Percentiles rank a stretch among this genome's conserved stretches.
These are phyloP conservation scores for Vigna trinervia DNA, from an alignment of 306 rosid genomes.

Conservation along the genomic window DNA sequence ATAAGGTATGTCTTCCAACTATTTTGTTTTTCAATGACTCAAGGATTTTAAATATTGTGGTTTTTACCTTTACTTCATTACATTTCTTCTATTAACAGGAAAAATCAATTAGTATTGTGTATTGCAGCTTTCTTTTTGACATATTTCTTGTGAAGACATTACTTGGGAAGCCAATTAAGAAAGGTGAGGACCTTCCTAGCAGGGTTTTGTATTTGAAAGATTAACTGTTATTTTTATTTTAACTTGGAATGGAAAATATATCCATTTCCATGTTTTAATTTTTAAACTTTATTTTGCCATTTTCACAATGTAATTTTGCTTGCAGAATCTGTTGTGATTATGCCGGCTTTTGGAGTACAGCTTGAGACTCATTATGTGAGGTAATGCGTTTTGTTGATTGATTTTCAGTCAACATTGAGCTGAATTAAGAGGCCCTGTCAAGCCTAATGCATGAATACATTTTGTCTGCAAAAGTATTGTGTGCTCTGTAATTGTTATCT, in stretches of 20 bases:
- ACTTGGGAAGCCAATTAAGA: slow-evolving; percentile 63
- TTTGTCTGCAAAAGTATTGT: slow-evolving; percentile 17
- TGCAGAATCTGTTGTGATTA: slow-evolving; percentile 81
- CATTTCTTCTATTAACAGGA: slow-evolving; percentile 54
- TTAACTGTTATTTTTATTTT: slow-evolving; percentile 32
- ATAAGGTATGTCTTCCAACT: slow-evolving; percentile 52
- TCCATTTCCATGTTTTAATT: slow-evolving; percentile 13
- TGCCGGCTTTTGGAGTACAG: slow-evolving; percentile 96
- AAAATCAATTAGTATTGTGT: slow-evolving; percentile 53
- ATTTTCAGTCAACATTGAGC: slow-evolving; percentile 7
- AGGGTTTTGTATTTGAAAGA: slow-evolving; percentile 34
- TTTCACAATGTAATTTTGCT: slow-evolving; percentile 32
- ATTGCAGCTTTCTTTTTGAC: slow-evolving; percentile 66
- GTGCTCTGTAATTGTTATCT: not conserved
- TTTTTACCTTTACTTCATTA: slow-evolving; percentile 8
- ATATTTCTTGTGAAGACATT: slow-evolving; percentile 65
- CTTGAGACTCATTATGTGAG: slow-evolving; percentile 82
- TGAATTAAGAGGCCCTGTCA: not conserved
- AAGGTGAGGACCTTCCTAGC: slow-evolving; percentile 60
- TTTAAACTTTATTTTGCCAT: slow-evolving; percentile 13
- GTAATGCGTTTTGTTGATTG: slow-evolving; percentile 48
- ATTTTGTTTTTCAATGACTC: not conserved
- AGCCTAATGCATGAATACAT: slow-evolving; percentile 6
- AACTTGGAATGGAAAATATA: not conserved
- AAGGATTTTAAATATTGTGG: slow-evolving; percentile 3